Percentiles rank a stretch among this genome's conserved stretches.
phyloP scores from a whole-genome alignment of 257 asterid genomes.

The Solanum paucissectum region DNA sequence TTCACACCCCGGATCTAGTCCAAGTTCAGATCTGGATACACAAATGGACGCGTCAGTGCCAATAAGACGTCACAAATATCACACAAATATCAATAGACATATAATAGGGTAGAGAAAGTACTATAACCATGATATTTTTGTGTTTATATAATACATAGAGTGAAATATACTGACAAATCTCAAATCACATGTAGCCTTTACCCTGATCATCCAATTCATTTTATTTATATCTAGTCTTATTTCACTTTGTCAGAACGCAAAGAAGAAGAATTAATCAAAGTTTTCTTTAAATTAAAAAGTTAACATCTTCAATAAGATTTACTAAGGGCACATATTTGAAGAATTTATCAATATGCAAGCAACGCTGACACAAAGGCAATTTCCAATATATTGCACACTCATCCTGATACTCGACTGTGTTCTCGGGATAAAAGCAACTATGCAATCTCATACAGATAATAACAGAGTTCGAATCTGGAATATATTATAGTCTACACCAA shows the following conservation, averaged over 20 bases:
- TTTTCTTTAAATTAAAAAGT: neutral
- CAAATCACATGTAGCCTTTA: neutral
- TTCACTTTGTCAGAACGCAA: neutral
- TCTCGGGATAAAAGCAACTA: neutral
- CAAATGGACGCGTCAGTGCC: neutral
- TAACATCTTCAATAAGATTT: neutral
- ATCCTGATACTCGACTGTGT: neutral
- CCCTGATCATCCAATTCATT: neutral
- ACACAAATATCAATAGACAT: neutral
- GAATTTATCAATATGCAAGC: neutral
- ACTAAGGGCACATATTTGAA: neutral
- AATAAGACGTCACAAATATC: neutral
- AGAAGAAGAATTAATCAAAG: neutral
- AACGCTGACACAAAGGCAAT: neutral
- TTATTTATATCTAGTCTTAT: neutral
- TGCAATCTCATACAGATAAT: neutral
- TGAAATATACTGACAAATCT: neutral
- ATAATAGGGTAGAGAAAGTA: neutral
- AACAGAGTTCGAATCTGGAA: neutral
- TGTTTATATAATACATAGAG: neutral
- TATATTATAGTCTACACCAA: neutral
- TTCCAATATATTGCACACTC: neutral
- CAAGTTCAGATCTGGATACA: constrained; percentile 84
- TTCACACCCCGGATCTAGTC: constrained; percentile 69
- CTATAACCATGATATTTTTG: neutral